A percentile compares a stretch with the other conserved stretches of the same genome.
These are phyloP conservation scores for Kernera saxatilis DNA, from an alignment of 345 rosid species.

Conservation along the genomic window DNA sequence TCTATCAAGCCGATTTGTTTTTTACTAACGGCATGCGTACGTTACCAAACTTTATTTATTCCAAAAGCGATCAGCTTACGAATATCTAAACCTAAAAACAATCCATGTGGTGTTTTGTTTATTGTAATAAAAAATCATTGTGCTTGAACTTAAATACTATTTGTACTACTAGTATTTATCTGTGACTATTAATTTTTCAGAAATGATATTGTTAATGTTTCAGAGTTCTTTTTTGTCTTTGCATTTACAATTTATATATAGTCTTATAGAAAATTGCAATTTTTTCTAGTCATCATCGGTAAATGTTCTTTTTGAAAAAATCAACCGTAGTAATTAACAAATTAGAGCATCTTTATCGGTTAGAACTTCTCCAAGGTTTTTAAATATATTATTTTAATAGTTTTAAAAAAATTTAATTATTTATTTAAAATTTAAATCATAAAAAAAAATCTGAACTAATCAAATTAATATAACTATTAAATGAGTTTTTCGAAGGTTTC, in stretches of 20 bases:
- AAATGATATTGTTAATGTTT: not conserved
- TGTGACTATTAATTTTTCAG: no score
- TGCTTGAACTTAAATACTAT: not conserved
- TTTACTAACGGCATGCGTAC: not conserved
- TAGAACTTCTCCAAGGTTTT: no score
- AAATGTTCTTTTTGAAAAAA: no score
- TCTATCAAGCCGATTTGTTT: not conserved
- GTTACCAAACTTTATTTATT: slow-evolving; percentile 12
- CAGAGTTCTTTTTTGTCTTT: not conserved
- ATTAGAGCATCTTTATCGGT: no score
- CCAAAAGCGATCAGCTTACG: not conserved
- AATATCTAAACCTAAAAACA: not conserved
- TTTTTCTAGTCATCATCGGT: no score
- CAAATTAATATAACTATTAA: no score
- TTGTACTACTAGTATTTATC: not conserved
- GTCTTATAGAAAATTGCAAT: not conserved
- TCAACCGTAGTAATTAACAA: not conserved
- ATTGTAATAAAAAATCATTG: not conserved
- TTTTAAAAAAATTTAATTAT: no score
- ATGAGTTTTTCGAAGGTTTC: no score
- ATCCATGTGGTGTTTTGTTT: not conserved
- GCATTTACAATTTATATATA: not conserved
- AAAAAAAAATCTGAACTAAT: no score
- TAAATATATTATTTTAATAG: no score
- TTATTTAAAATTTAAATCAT: no score